Percentiles rank a stretch among this genome's conserved stretches.
Evolutionary conservation across 768 basidiomycete genomes (phyloP).

Genomic region (Rhodotorula toruloides): DNA sequence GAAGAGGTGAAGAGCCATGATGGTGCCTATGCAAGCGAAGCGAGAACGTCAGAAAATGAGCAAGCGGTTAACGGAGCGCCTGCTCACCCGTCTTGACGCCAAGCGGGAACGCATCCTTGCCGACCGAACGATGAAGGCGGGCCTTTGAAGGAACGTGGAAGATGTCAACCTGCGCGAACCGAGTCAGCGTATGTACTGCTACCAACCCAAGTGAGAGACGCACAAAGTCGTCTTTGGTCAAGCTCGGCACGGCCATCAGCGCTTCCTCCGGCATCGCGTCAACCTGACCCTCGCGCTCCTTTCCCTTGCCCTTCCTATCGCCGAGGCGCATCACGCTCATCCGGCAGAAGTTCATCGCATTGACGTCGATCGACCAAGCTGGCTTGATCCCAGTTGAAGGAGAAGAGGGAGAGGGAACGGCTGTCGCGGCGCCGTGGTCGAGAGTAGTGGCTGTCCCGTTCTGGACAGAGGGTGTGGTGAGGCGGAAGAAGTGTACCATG

Average conservation of each 20-base stretch:
- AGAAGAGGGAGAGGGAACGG: slow-evolving; percentile 36
- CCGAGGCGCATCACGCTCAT: slow-evolving; percentile 62
- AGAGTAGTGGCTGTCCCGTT: background rate
- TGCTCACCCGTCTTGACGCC: slow-evolving; percentile 57
- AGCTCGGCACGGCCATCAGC: slow-evolving; percentile 75
- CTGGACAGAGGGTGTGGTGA: slow-evolving; percentile 44
- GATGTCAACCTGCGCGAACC: slow-evolving; percentile 64
- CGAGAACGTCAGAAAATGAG: slow-evolving; percentile 1
- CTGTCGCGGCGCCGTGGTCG: slow-evolving; percentile 48
- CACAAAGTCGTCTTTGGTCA: slow-evolving; percentile 80
- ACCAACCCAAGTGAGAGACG: slow-evolving; percentile 6
- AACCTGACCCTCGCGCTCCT: background rate
- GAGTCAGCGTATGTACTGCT: background rate
- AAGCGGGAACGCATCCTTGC: slow-evolving; percentile 51
- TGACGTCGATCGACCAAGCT: slow-evolving; percentile 72
- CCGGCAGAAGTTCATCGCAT: slow-evolving; percentile 88
- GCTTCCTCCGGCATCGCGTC: slow-evolving; percentile 49
- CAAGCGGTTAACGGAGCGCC: slow-evolving; percentile 5
- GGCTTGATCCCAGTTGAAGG: slow-evolving; percentile 55
- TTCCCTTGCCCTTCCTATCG: background rate
- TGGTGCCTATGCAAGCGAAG: slow-evolving; percentile 57
- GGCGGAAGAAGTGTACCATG: slow-evolving; percentile 69
- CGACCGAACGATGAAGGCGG: slow-evolving; percentile 79
- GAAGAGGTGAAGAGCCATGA: slow-evolving; percentile 80
- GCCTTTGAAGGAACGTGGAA: slow-evolving; percentile 68